phyloP scores from a whole-genome alignment of 2,329 filamentous ascomycete species.

The Aciculosporium take region DNA sequence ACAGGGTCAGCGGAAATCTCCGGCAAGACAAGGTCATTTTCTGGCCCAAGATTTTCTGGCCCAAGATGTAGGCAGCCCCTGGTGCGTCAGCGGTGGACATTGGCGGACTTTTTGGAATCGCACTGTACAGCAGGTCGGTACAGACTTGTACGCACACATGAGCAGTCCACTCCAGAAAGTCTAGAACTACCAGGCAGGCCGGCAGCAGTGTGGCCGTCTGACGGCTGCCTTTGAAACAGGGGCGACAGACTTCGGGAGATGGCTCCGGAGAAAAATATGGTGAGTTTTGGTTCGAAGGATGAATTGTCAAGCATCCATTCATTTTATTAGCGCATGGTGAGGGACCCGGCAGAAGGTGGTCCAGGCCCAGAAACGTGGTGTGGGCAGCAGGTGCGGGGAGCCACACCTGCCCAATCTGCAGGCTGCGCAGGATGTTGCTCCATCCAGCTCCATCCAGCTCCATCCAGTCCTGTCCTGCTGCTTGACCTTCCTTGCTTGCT shows the following conservation, averaged over 20 bases:
- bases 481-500: no score
- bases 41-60: not conserved
- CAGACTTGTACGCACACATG: no score
- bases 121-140: no score
- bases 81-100: not conserved
- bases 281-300: not conserved
- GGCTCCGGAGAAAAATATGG: not conserved
- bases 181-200: no score
- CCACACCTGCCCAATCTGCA: constrained; percentile 4
- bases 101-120: not conserved
- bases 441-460: no score
- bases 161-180: not conserved
- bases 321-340: not conserved
- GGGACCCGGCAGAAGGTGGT: not conserved
- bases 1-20: constrained; percentile 5
- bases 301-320: not conserved
- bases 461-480: no score
- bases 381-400: constrained; percentile 3
- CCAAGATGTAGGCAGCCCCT: no score
- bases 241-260: not conserved
- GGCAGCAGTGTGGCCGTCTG: not conserved
- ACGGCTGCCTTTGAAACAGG: no score
- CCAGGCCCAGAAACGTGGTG: constrained; percentile 1
- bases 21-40: constrained; percentile 1
- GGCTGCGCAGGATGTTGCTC: not conserved